Evolutionary conservation across 768 basidiomycete species (phyloP), one percentile per base, ranked within the genome.

Genomic region (Collybia sordida): DNA sequence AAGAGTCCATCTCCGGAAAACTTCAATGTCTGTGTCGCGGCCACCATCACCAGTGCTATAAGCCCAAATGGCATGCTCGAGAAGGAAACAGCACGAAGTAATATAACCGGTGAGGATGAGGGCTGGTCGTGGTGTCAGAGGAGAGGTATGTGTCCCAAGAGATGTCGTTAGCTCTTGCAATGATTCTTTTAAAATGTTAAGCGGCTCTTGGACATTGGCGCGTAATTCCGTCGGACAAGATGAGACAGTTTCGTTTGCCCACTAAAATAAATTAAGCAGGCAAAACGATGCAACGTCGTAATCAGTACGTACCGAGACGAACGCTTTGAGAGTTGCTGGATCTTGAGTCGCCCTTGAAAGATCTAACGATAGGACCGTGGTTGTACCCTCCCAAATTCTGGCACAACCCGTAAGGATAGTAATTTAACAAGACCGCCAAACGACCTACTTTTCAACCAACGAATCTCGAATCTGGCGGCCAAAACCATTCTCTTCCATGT

Each of bases 401-500:
- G n/a, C 37, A 23, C 41, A n/a, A 3, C 11, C 31, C 3, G 11
- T 31, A 14, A 31, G 31, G 5, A 31, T 12, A n/a, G 34, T 43
- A 8, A 31, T 37, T 4, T 41, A 6, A 21, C 3, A 41, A 22
- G 14, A 27, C 12, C 2, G 25, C 15, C 27, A 17, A 27, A 21
- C 12, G 14, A 58, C 65, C 11, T 53, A 77, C 77, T 83, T 86
- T 67, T 91, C 90, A 11, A 90, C 90, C 6, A 86, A 61, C 2
- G 74, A 73, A 67, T 91, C 89, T 3, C 83, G 70, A 23, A 92
- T 85, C 12, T 79, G 74, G 71, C 81, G 71, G 7, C 82, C 86
- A 42, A 91, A 80, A 1, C 80, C 82, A 49, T 81, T 88, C 64
- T 92, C 90, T 56, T 88, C 85, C 88, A 91, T 91, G 59, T 90